Conservation (phyloP, 495 filamentous ascomycete species). For the Penicillium cataractarum region DNA sequence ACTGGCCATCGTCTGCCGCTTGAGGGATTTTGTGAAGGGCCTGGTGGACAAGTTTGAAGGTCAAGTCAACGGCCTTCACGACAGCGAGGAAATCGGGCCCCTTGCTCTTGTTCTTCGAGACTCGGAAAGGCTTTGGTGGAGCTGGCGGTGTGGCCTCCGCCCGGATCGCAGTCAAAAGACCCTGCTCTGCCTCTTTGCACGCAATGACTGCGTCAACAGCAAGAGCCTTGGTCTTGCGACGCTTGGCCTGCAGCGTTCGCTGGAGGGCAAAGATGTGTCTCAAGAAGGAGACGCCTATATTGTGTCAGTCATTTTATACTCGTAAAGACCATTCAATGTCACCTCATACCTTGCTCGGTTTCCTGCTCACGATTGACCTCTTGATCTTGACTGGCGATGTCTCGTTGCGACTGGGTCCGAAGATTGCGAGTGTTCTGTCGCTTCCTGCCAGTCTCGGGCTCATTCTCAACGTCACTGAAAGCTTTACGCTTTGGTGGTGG, state of each 20-base stretch:
- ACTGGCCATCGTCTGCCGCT: conserved; percentile 10
- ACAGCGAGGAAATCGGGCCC: conserved; percentile 21
- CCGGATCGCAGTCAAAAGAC: conserved; percentile 24
- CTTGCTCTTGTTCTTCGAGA: conserved; percentile 11
- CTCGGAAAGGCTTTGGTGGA: neutral
- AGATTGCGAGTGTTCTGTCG: conserved; percentile 18
- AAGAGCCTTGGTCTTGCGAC: conserved; percentile 23
- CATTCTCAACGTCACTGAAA: conserved; percentile 1
- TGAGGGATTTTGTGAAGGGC: conserved; percentile 38
- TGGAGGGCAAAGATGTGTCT: conserved; percentile 42
- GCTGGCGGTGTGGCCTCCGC: neutral
- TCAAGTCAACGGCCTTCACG: conserved; percentile 26
- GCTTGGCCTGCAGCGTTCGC: conserved; percentile 20
- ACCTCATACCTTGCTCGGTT: neutral
- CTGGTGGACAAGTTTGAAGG: conserved; percentile 32
- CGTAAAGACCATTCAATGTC: neutral
- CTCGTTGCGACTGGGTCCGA: neutral
- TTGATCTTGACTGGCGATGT: neutral
- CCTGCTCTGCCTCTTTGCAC: conserved; percentile 32
- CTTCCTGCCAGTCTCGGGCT: neutral
- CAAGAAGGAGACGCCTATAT: conserved; percentile 28
- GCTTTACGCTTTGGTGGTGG: conserved; percentile 34
- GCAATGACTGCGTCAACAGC: conserved; percentile 27
- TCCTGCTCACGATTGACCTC: neutral
- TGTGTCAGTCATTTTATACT: conserved; percentile 12